Percentiles rank a stretch among this genome's conserved stretches.
These are phyloP conservation scores for Bocquillonia castaneifolia DNA, from an alignment of 441 rosid species.

Conservation along the genomic window DNA sequence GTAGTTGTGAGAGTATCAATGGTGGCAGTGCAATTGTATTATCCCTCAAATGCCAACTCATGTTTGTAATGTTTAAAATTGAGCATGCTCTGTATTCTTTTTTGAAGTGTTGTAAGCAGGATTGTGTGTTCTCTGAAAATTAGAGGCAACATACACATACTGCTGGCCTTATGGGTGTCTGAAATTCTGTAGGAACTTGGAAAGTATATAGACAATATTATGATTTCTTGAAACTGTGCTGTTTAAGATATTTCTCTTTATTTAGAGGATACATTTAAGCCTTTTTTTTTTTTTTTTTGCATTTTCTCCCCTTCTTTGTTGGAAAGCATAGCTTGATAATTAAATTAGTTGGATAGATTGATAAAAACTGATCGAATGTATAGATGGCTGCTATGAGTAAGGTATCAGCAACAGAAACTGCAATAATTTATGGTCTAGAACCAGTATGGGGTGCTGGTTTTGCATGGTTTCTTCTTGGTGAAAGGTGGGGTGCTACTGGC, in stretches of 20 bases:
- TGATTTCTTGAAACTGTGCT: background rate
- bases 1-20: background rate
- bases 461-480: conserved; percentile 75
- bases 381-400: conserved; percentile 60
- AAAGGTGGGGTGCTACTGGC: conserved; percentile 59
- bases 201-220: background rate
- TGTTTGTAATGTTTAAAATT: background rate
- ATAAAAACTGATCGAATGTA: conserved; percentile 4
- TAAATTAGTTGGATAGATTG: too few relatives aligned
- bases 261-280: background rate
- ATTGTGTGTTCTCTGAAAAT: background rate
- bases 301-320: background rate
- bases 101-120: background rate
- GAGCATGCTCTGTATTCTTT: background rate
- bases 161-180: background rate
- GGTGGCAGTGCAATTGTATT: background rate
- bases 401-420: conserved; percentile 58
- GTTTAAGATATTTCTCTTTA: background rate
- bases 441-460: conserved; percentile 68
- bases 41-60: background rate
- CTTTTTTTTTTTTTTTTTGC: background rate
- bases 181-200: background rate
- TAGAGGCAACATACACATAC: background rate
- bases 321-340: background rate
- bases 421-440: conserved; percentile 58